Evolutionary conservation across 345 rosid species (phyloP).

Genomic region (Stellera chamaejasme): DNA sequence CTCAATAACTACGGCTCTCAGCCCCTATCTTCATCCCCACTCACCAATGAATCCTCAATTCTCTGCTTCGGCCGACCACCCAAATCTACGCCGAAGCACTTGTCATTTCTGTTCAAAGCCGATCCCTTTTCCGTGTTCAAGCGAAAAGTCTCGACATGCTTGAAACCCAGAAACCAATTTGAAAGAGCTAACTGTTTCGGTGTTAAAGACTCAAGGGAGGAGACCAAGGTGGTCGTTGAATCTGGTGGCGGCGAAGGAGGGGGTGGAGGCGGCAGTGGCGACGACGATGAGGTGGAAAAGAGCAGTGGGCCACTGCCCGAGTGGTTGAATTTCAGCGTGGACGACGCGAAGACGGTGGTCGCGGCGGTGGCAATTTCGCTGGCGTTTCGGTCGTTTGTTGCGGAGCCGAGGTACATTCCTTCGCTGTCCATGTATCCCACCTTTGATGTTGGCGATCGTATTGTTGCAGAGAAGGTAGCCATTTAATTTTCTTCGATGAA

Average conservation of each 20-base stretch:
- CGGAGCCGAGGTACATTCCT: constrained; percentile 95
- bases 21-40: constrained; percentile 2
- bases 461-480: constrained; percentile 87
- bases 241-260: constrained; percentile 26
- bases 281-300: constrained; percentile 35
- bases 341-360: constrained; percentile 77
- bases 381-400: constrained; percentile 77
- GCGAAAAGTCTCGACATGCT: constrained; percentile 7
- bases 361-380: constrained; percentile 64
- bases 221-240: constrained; percentile 28
- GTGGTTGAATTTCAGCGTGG: constrained; percentile 61
- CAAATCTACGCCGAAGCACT: constrained; percentile 6
- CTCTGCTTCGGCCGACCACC: not conserved
- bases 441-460: constrained; percentile 90
- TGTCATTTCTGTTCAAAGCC: constrained; percentile 6
- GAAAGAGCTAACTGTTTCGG: constrained; percentile 24
- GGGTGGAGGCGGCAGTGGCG: constrained; percentile 42
- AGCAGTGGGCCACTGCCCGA: constrained; percentile 57
- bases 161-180: constrained; percentile 11
- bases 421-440: constrained; percentile 99
- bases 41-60: not conserved
- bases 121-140: not conserved
- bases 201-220: constrained; percentile 46
- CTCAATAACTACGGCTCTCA: constrained; percentile 11
- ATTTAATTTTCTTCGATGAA: not conserved